Percentiles rank a stretch among this genome's conserved stretches.
phyloP scores from a whole-genome alignment of 495 filamentous ascomycete species.

The Talaromyces proteolyticus region DNA sequence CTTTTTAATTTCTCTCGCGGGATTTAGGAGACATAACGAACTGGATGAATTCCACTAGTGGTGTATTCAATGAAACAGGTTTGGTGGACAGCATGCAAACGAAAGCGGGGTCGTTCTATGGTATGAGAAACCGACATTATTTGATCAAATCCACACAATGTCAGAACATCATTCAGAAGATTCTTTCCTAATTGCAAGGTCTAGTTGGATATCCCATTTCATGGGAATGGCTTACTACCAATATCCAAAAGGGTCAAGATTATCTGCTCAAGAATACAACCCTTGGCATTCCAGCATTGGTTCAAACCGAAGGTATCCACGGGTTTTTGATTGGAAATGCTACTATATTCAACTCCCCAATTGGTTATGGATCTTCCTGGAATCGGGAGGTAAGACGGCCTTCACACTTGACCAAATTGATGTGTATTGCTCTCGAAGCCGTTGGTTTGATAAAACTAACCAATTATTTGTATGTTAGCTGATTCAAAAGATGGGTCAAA shows the following conservation, averaged over 20 bases:
- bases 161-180: background rate
- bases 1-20: background rate
- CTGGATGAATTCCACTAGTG: constrained; percentile 57
- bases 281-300: constrained; percentile 62
- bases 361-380: constrained; percentile 62
- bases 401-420: too few relatives aligned
- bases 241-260: constrained; percentile 56
- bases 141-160: background rate
- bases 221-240: constrained; percentile 55
- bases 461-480: constrained; percentile 22
- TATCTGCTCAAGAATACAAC: constrained; percentile 58
- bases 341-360: constrained; percentile 71
- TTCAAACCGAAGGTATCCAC: constrained; percentile 65
- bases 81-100: constrained; percentile 57
- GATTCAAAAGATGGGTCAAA: constrained; percentile 53
- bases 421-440: too few relatives aligned
- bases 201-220: constrained; percentile 56
- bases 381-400: constrained; percentile 45
- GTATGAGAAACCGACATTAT: constrained; percentile 13
- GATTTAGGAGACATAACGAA: constrained; percentile 55
- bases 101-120: constrained; percentile 60
- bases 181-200: background rate
- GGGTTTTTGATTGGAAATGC: constrained; percentile 65
- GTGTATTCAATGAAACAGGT: constrained; percentile 57
- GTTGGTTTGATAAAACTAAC: too few relatives aligned